Evolutionary conservation across 2,329 filamentous ascomycete species (phyloP), one percentile per base, ranked within the genome.

Genomic region (Aspergillus sp.): DNA sequence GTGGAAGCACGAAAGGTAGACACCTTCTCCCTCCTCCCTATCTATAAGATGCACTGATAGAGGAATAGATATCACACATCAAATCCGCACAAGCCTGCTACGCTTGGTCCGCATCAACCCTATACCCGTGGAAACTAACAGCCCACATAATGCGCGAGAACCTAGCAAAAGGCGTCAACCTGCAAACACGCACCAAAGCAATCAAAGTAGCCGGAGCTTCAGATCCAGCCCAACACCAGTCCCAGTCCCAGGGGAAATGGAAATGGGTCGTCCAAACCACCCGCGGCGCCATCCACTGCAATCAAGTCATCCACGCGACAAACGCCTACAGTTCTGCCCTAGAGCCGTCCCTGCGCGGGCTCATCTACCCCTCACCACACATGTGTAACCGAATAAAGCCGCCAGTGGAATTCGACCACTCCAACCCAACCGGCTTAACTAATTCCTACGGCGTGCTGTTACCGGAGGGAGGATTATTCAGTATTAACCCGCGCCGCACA

Each of bases 251-350:
- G 1, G 21, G 21, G 21, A 21, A 21, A 21, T 21, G 8, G 8
- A 45, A 27, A 11, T 53, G 51, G 51, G 6, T 17, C 1, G 15
- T 56, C 4, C 50, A 50, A 31, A 51, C 17, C 9, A 27, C 50
- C 6, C 53, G 53, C 7, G 53, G 53, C 25, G 46, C 50, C 4
- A 50, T 56, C 23, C 25, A 50, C 17, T 51, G 46, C 46, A 31
- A 19, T 2, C 23, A 44, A 6, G 53, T 51, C 25, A 21, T 56
- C 7, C 53, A 56, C 12, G 53, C 53, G 2, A 50, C 53, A 23
- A 56, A 56, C 23, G 53, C 53, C 14, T 56, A 56, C 6, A 51
- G 53, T 19, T 56, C 53, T 4, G 53, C 53, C 2, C 39, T 56
- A 6, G 53, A 51, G 6, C 37, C 53, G 4, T 50, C 53, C 15